Conservation (phyloP, 1,139 yeast species). For the Geotrichum histeridarum region DNA sequence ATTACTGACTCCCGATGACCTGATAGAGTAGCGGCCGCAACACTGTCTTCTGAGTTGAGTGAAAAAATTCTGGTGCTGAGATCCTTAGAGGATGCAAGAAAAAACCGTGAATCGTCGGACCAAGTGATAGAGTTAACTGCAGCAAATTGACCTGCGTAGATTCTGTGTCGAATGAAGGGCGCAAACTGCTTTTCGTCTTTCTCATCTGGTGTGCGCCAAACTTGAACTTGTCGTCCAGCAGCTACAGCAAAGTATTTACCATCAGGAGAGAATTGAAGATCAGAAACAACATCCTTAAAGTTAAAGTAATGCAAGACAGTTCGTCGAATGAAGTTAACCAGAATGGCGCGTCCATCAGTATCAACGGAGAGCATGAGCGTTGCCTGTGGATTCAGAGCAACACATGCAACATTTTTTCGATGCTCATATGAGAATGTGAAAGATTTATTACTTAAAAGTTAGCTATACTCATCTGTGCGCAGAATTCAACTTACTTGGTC, state of each 20-base stretch:
- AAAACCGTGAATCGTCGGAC: constrained; percentile 86
- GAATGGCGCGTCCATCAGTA: constrained; percentile 81
- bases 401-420: constrained; percentile 70
- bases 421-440: constrained; percentile 92
- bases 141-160: constrained; percentile 88
- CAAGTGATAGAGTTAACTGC: constrained; percentile 76
- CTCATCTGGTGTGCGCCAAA: constrained; percentile 86
- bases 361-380: constrained; percentile 83
- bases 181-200: constrained; percentile 76
- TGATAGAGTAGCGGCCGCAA: constrained; percentile 78
- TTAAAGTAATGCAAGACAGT: constrained; percentile 94
- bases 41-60: constrained; percentile 63
- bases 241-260: constrained; percentile 87
- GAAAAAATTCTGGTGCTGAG: constrained; percentile 87
- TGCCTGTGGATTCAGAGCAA: constrained; percentile 79
- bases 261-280: constrained; percentile 80
- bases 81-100: constrained; percentile 83
- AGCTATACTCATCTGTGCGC: not conserved
- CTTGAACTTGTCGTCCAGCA: constrained; percentile 73
- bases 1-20: constrained; percentile 91
- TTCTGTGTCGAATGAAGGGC: constrained; percentile 86
- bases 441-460: constrained; percentile 51
- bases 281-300: constrained; percentile 72
- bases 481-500: constrained; percentile 41
- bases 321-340: constrained; percentile 77